Evolutionary conservation across 495 filamentous ascomycete species (phyloP).

Genomic region (Penicillium samsonianum): DNA sequence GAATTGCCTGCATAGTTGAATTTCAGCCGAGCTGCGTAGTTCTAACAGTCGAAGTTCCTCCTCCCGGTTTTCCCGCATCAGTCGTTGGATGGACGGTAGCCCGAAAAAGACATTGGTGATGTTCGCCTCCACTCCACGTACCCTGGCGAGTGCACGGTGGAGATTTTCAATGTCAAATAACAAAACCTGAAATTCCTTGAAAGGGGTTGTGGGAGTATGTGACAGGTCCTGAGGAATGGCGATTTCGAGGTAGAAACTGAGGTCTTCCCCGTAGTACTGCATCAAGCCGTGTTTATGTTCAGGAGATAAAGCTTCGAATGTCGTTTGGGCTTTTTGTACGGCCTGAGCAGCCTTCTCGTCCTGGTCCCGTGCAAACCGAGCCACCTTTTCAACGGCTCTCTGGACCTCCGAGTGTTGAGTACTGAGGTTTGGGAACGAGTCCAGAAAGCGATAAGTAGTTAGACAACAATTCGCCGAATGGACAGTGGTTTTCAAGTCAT

Average conservation of each 20-base stretch:
- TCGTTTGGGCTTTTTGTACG: background rate
- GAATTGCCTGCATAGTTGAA: background rate
- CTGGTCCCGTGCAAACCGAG: background rate
- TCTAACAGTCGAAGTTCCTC: background rate
- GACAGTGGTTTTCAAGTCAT: background rate
- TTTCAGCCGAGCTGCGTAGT: background rate
- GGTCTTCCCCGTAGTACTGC: constrained; percentile 1
- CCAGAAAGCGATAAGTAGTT: background rate
- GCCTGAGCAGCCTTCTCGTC: background rate
- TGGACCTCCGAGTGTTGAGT: background rate
- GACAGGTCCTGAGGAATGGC: background rate
- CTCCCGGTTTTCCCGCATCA: background rate
- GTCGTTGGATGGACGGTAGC: background rate
- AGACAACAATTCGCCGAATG: background rate
- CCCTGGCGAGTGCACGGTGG: background rate
- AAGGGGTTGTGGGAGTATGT: too few relatives aligned
- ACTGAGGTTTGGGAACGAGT: background rate
- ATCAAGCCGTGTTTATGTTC: background rate
- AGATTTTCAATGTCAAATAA: background rate
- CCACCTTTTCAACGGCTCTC: background rate
- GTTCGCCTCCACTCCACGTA: constrained; percentile 1
- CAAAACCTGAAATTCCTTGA: background rate
- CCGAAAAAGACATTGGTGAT: background rate
- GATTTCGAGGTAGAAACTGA: background rate
- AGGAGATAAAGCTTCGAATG: background rate